phyloP scores from a whole-genome alignment of 1,284 basidiomycete genomes.

The Pyrrhoderma lamaoense region DNA sequence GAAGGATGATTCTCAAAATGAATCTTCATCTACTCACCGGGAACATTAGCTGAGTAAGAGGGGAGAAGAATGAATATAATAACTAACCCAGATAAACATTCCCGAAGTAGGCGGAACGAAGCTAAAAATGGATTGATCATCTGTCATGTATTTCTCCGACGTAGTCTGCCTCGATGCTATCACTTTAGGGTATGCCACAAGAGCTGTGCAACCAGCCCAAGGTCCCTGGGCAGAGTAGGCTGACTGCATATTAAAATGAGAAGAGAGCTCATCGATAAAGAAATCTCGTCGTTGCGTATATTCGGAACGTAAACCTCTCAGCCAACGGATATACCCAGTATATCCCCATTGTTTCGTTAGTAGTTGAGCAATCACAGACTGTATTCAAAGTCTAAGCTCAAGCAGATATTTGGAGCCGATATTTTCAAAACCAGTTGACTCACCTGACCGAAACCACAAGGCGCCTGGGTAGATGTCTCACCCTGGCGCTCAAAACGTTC shows the following conservation, averaged over 20 bases:
- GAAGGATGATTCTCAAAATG: constrained; percentile 57
- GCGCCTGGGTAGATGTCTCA: constrained; percentile 66
- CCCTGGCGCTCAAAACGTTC: constrained; percentile 71
- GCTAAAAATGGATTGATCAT: constrained; percentile 48
- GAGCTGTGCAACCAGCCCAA: constrained; percentile 37
- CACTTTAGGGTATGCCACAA: constrained; percentile 35
- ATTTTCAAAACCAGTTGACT: constrained; percentile 5
- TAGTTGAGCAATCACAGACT: constrained; percentile 57
- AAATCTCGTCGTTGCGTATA: constrained; percentile 54
- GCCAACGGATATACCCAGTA: constrained; percentile 72
- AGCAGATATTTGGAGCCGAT: not conserved
- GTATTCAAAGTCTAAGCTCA: constrained; percentile 9
- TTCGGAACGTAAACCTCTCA: constrained; percentile 53
- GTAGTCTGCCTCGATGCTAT: constrained; percentile 1
- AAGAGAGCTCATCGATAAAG: constrained; percentile 48
- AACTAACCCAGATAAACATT: constrained; percentile 61
- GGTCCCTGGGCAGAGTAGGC: constrained; percentile 27
- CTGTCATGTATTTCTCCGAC: constrained; percentile 22
- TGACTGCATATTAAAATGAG: constrained; percentile 42
- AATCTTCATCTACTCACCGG: constrained; percentile 61
- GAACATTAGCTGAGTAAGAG: too few species aligned
- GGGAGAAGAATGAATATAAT: too few species aligned
- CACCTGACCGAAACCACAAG: constrained; percentile 67
- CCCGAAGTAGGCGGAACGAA: constrained; percentile 66
- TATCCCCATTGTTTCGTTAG: constrained; percentile 57